Evolutionary conservation across 1,139 yeast genomes (phyloP).

Genomic region (Kurtzmaniella quercitrusa): DNA sequence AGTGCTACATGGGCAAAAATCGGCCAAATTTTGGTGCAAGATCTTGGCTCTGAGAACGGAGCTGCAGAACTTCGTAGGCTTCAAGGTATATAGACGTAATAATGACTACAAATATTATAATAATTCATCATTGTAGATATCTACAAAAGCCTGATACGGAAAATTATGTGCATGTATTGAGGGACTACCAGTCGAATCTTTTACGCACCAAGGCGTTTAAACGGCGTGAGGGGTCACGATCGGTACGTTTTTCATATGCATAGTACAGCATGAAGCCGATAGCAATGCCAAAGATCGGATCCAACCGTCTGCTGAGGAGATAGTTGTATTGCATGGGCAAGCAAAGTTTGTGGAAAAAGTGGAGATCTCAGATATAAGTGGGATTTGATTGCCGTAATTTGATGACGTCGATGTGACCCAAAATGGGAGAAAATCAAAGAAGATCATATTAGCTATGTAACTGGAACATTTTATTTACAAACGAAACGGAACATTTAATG

Average conservation of each 20-base stretch:
- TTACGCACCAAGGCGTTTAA: slow-evolving; percentile 46
- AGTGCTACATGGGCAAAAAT: slow-evolving; percentile 32
- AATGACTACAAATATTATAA: neutral
- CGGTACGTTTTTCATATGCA: slow-evolving; percentile 53
- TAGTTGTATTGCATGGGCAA: slow-evolving; percentile 33
- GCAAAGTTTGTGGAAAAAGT: neutral
- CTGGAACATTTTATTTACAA: no score
- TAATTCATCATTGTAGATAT: neutral
- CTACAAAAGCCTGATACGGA: neutral
- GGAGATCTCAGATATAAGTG: neutral
- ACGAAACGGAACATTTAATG: no score
- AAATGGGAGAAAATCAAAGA: no score
- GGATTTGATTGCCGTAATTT: neutral
- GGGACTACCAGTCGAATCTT: slow-evolving; percentile 13
- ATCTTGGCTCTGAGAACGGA: slow-evolving; percentile 27
- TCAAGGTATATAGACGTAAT: slow-evolving; percentile 33
- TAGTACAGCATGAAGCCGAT: slow-evolving; percentile 61
- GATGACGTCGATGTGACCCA: neutral
- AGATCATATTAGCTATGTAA: no score
- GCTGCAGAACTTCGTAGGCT: slow-evolving; percentile 28
- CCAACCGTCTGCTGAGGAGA: slow-evolving; percentile 39
- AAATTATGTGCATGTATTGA: neutral
- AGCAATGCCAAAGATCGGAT: slow-evolving; percentile 56
- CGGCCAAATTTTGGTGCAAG: slow-evolving; percentile 23
- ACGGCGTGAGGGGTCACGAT: slow-evolving; percentile 53